Base-by-base conservation (phyloP, 2,329 filamentous ascomycete genomes). In the Fusarium sp. region DNA sequence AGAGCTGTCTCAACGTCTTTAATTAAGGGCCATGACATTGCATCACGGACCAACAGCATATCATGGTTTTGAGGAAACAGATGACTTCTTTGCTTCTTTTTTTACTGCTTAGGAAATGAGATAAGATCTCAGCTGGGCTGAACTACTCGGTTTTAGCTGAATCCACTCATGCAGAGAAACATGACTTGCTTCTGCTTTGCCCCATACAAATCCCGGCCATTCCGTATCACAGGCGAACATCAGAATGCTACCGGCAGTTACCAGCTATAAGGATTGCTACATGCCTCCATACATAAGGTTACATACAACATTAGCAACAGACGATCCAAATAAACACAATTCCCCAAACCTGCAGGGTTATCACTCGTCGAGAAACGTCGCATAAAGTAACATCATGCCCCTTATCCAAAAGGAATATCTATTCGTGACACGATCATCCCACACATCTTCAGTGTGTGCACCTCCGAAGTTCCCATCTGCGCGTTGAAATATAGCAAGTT, bases 21-120 rank as follows among this genome's bases (percentile, higher is more conserved):
- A 51, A 69, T 68, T 68, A 70, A 70, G 67, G 67, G 55, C 46
- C 26, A 34, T 43, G 38, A 33, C 34, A 39, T 40, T 44, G 67
- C 44, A 24, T 36, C 28, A 31, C 31, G 45, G 57, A 40, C 66
- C 52, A 67, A 56, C 62, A 56, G 51, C 61, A 67, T 61, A 43
- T 51, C 40, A 40, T 31, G 26, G 34, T 33, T 67, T 52, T 47
- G 47, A 39, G 34, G 39, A 60, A 49, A 57, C 51, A 62, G 26
- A 36, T 14, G 43, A 43, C 38, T 52, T 33, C 24, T 42, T n/a
- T 19, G 36, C 8, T 52, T 49, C 21, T 11, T 43, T 36, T 6
- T 52, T 40, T 8, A 6, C 13, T 52, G 9, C 26, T 17, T 60
- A 39, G 24, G 7, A 26, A 45, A 24, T 19, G 7, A 59, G 43